Evolutionary conservation across 306 rosid genomes (phyloP).

Genomic region (Gynostemma pentaphyllum): DNA sequence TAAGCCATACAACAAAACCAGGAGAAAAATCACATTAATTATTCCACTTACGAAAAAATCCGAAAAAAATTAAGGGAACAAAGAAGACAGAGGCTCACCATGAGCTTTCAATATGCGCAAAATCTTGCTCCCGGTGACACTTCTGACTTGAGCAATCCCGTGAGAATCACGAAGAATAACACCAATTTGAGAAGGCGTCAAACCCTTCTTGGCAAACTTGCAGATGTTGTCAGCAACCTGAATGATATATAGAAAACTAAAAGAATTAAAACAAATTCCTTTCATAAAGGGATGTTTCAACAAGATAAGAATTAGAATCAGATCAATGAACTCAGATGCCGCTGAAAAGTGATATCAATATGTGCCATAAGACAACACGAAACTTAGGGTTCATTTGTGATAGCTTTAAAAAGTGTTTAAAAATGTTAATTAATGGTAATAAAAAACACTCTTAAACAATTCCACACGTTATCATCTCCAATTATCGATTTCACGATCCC

Average conservation of each 20-base stretch:
- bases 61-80: not conserved
- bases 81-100: constrained; percentile 21
- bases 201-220: constrained; percentile 85
- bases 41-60: not conserved
- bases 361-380: too few relatives aligned
- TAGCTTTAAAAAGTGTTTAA: too few relatives aligned
- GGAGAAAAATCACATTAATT: not conserved
- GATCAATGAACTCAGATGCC: too few relatives aligned
- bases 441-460: too few relatives aligned
- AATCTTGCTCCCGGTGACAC: constrained; percentile 67
- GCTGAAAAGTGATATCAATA: too few relatives aligned
- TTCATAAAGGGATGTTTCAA: too few relatives aligned
- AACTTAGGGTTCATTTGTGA: too few relatives aligned
- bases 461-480: too few relatives aligned
- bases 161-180: constrained; percentile 85
- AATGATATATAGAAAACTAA: not conserved
- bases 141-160: constrained; percentile 69
- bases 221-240: constrained; percentile 76
- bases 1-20: not conserved
- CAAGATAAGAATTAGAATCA: too few relatives aligned
- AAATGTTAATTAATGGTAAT: too few relatives aligned
- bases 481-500: too few relatives aligned
- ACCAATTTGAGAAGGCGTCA: constrained; percentile 92
- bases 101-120: constrained; percentile 76
- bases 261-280: too few relatives aligned